phyloP scores from a whole-genome alignment of 257 asterid species.

The Eucommia ulmoides region DNA sequence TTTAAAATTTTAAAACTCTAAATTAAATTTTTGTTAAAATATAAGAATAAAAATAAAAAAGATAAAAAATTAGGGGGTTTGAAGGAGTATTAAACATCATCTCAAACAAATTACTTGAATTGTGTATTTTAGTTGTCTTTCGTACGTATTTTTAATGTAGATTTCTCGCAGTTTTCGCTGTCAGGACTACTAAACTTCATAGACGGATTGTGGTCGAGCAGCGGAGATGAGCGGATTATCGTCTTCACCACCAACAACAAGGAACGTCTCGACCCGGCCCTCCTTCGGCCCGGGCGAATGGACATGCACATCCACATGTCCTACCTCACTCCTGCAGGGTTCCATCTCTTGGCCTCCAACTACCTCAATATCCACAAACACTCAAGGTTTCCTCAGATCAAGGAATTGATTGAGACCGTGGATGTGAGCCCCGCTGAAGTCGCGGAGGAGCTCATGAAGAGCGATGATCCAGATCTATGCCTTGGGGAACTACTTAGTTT shows the following conservation, averaged over 20 bases:
- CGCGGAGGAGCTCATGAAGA: conserved; percentile 78
- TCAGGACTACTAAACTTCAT: conserved; percentile 72
- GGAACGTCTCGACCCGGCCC: conserved; percentile 72
- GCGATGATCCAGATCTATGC: conserved; percentile 40
- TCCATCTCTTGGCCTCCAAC: conserved; percentile 43
- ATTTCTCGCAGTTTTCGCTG: conserved; percentile 35
- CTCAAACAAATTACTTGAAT: too few species aligned
- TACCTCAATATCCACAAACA: conserved; percentile 42
- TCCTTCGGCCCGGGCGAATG: conserved; percentile 73
- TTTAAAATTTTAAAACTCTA: neutral
- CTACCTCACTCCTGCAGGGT: conserved; percentile 45
- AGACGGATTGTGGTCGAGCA: conserved; percentile 72
- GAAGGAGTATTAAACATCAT: too few species aligned
- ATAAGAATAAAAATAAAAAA: too few species aligned
- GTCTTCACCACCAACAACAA: conserved; percentile 75
- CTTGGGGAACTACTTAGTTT: conserved; percentile 47
- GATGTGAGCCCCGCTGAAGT: conserved; percentile 58
- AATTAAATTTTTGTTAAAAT: neutral
- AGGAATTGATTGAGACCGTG: conserved; percentile 25
- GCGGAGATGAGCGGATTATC: conserved; percentile 68
- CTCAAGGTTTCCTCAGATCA: conserved; percentile 22
- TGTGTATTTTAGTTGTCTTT: too few species aligned
- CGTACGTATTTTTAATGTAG: neutral
- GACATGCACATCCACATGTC: conserved; percentile 81
- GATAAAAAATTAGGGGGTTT: too few species aligned